Evolutionary conservation across 257 asterid species (phyloP).

Genomic region (Solanum arcanum): DNA sequence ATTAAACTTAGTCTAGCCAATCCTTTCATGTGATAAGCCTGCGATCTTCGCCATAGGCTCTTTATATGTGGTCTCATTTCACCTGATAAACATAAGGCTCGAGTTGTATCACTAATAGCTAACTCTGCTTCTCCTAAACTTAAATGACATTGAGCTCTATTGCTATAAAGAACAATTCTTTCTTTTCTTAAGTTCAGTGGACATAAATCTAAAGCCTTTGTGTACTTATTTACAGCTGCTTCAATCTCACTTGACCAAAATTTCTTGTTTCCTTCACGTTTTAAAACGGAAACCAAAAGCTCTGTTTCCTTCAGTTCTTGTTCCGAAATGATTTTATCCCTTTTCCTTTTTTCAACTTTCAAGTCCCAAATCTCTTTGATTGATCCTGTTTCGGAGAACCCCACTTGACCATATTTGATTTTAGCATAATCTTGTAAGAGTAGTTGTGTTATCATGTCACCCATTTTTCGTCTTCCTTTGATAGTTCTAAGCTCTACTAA

Average conservation of each 20-base stretch:
- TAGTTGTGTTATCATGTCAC: slow-evolving; percentile 9
- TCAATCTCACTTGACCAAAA: slow-evolving; percentile 10
- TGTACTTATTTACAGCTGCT: slow-evolving; percentile 6
- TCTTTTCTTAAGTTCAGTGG: slow-evolving; percentile 15
- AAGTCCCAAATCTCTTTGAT: slow-evolving; percentile 13
- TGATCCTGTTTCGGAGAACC: background rate
- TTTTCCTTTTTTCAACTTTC: slow-evolving; percentile 16
- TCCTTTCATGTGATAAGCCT: slow-evolving; percentile 25
- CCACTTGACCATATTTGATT: slow-evolving; percentile 3
- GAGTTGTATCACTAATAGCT: slow-evolving; percentile 22
- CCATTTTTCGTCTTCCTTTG: background rate
- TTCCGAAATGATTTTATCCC: slow-evolving; percentile 9
- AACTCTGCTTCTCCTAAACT: slow-evolving; percentile 12
- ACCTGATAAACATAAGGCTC: slow-evolving; percentile 24
- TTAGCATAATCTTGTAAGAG: slow-evolving; percentile 13
- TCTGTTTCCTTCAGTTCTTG: slow-evolving; percentile 5
- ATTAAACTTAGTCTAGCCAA: slow-evolving; percentile 18
- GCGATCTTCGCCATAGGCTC: slow-evolving; percentile 35
- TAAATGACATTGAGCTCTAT: slow-evolving; percentile 23
- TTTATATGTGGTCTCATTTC: slow-evolving; percentile 6
- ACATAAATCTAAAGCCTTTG: slow-evolving; percentile 17
- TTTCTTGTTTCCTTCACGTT: slow-evolving; percentile 20
- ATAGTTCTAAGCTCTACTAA: slow-evolving; percentile 17
- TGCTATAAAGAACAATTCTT: slow-evolving; percentile 23
- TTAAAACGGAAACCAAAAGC: slow-evolving; percentile 1